Evolutionary conservation across 768 basidiomycete species (phyloP).

Genomic region (Termitomyces sp.): DNA sequence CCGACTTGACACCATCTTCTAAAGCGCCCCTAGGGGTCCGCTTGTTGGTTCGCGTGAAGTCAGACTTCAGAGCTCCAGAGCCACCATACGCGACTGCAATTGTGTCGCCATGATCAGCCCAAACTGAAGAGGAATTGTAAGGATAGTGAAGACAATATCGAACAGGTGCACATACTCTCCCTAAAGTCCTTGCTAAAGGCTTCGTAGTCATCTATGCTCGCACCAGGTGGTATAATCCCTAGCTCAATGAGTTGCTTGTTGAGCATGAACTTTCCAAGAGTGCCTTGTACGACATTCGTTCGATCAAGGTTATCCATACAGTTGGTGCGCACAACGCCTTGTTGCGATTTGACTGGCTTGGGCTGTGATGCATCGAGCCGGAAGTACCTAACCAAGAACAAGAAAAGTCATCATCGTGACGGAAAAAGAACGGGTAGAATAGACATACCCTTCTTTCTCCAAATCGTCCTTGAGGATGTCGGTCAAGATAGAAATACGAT

Average conservation of each 20-base stretch:
- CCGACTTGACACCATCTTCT: conserved; percentile 84
- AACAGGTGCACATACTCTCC: conserved; percentile 59
- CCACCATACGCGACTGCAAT: conserved; percentile 92
- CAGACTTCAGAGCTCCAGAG: conserved; percentile 93
- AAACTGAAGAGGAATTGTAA: conserved; percentile 57
- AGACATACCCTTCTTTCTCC: conserved; percentile 58
- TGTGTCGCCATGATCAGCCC: conserved; percentile 94
- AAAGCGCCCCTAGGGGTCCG: conserved; percentile 76
- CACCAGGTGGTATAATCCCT: conserved; percentile 68
- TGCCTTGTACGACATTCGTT: conserved; percentile 94
- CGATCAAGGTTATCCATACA: conserved; percentile 98
- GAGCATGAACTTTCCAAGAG: conserved; percentile 83
- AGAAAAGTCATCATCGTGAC: neutral
- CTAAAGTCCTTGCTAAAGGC: conserved; percentile 80
- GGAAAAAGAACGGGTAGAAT: neutral
- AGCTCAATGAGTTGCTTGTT: conserved; percentile 71
- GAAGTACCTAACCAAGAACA: conserved; percentile 61
- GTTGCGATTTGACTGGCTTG: conserved; percentile 57
- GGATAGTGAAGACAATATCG: neutral
- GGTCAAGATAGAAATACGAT: conserved; percentile 81
- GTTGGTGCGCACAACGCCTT: conserved; percentile 84
- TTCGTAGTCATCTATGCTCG: conserved; percentile 79
- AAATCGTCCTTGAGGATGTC: conserved; percentile 74
- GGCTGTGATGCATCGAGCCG: conserved; percentile 49
- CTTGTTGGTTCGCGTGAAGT: conserved; percentile 92